Conservation (phyloP, 148 eudicot species). For the Bassia scoparia region DNA sequence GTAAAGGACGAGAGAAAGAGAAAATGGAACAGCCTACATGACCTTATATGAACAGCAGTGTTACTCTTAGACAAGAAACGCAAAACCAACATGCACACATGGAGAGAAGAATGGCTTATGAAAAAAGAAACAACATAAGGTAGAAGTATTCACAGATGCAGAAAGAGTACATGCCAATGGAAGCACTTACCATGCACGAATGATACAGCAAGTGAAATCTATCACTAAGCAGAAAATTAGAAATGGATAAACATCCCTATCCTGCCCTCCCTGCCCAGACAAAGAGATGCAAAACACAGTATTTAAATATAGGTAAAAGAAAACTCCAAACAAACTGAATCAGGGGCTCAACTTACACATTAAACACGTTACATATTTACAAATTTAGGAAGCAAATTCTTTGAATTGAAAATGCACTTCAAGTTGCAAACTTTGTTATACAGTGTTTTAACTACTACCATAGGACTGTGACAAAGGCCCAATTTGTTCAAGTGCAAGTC, state of each 20-base stretch:
- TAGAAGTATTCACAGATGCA: neutral
- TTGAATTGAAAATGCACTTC: neutral
- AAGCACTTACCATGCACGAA: no score
- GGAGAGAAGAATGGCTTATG: neutral
- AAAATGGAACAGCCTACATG: neutral
- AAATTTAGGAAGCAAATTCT: neutral
- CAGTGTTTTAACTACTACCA: neutral
- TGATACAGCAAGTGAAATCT: no score
- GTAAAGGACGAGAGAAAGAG: neutral
- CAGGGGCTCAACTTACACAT: neutral
- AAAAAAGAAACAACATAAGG: neutral
- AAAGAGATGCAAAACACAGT: no score
- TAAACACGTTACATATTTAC: neutral
- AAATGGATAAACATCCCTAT: no score
- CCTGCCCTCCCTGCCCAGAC: neutral
- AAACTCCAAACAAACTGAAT: neutral
- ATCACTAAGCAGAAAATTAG: no score
- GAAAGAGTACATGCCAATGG: neutral
- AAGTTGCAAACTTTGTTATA: neutral
- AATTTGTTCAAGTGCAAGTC: neutral
- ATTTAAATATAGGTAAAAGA: no score
- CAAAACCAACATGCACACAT: neutral
- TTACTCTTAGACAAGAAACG: neutral
- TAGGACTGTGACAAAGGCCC: neutral
- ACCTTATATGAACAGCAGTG: neutral